Evolutionary conservation across 2,329 filamentous ascomycete genomes (phyloP), one percentile per base, ranked within the genome.

Genomic region (Ascosphaera apis): DNA sequence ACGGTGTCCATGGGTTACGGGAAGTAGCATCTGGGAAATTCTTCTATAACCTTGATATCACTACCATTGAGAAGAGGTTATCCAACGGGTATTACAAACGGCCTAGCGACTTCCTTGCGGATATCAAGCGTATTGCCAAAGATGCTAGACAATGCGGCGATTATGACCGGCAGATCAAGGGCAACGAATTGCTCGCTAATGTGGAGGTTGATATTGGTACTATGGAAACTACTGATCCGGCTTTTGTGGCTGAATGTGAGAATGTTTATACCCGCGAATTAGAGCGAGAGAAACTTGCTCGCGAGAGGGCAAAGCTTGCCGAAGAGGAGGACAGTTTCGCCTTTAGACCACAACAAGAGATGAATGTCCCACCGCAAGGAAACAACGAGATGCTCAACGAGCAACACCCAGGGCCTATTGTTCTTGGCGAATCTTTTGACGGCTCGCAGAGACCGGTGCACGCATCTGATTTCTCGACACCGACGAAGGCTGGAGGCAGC

Each of bases 1-100:
- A 88, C 43, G 84, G 78, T 6, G 71, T 77, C 8, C 65, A 71
- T 30, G 83, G 84, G 12, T 61, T 98, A 32, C 63, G 72, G 28
- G 79, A 95, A 43, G 72, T 70, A 3, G 66, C 67, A 2, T 80
- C 72, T 1, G 72, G 72, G 39, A 92, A 88, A 53, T 88, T 84
- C 53, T 95, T 76, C 53, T 95, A 93, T 61, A 98, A 98, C 45
- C 62, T 98, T 33, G 84, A 95, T 49, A 79, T 86, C 8, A 76
- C 76, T 3, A 86, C 78, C 1, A 93, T 98, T 36, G 88, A 98
- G 58, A 83, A 92, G 52, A 75, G 88, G n/a, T 63, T 98, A 23
- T 91, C 83, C 3, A 95, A 98, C 52, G 88, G 88, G 3, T 98
- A 82, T 56, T 98, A 98, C 55, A 81, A 83, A 45, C 72, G 84